These are phyloP conservation scores for Iberis pinnata DNA, from an alignment of 345 rosid species.

Conservation along the genomic window DNA sequence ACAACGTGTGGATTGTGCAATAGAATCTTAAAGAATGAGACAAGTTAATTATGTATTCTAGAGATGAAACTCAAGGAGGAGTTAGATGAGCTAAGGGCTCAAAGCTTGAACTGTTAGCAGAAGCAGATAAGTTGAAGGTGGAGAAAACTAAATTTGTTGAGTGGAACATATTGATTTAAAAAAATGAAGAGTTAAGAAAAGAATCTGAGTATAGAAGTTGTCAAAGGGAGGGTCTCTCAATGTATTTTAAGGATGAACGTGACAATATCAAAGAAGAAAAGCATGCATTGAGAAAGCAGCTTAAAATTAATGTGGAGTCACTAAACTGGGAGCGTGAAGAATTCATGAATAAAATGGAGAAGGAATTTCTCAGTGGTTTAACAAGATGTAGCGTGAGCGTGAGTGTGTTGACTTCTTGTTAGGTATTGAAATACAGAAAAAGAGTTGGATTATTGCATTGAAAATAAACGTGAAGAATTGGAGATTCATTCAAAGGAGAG, in stretches of 20 bases:
- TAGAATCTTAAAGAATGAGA: conserved; percentile 66
- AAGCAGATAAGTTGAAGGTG: conserved; percentile 64
- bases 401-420: conserved; percentile 60
- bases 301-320: conserved; percentile 47
- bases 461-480: conserved; percentile 71
- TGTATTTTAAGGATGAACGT: conserved; percentile 75
- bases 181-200: conserved; percentile 59
- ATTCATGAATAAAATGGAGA: conserved; percentile 70
- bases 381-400: conserved; percentile 79
- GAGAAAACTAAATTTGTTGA: conserved; percentile 80
- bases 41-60: conserved; percentile 58
- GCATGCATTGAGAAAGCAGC: conserved; percentile 57
- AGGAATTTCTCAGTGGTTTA: conserved; percentile 80
- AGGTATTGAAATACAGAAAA: conserved; percentile 76
- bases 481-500: conserved; percentile 61
- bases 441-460: conserved; percentile 69
- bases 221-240: conserved; percentile 56
- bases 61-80: conserved; percentile 93
- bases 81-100: conserved; percentile 70
- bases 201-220: conserved; percentile 49
- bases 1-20: conserved; percentile 56
- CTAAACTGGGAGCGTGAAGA: conserved; percentile 72
- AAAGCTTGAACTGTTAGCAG: conserved; percentile 62
- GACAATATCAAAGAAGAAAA: conserved; percentile 65
- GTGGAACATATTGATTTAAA: conserved; percentile 92